Evolutionary conservation across 768 basidiomycete species (phyloP).

Genomic region (Kwoniella dejecticola): DNA sequence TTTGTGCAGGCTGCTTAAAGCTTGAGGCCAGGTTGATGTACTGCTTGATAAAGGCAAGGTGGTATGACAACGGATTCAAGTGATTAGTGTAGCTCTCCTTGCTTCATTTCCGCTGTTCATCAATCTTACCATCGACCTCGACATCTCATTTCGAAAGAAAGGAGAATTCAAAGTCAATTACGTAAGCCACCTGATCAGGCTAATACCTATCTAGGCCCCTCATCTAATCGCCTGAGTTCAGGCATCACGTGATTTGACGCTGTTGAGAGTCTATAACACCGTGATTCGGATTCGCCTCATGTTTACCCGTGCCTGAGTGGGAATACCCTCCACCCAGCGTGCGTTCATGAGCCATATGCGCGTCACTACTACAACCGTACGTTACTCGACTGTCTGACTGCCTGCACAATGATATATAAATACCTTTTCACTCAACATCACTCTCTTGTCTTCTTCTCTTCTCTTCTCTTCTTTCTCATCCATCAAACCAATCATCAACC

Average conservation of each 20-base stretch:
- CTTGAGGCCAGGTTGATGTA: too few relatives aligned
- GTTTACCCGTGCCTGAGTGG: too few relatives aligned
- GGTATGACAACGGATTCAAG: not conserved
- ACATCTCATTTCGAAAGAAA: too few relatives aligned
- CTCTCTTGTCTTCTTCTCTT: not conserved
- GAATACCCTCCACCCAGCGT: too few relatives aligned
- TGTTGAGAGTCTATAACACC: constrained; percentile 9
- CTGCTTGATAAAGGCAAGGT: too few relatives aligned
- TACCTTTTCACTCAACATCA: not conserved
- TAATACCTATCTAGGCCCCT: too few relatives aligned
- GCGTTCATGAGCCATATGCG: too few relatives aligned
- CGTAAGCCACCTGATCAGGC: not conserved
- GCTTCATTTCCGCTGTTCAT: not conserved
- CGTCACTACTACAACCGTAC: not conserved
- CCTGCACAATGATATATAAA: too few relatives aligned
- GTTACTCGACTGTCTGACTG: not conserved
- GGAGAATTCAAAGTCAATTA: not conserved
- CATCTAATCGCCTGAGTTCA: too few relatives aligned
- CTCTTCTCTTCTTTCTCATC: constrained; percentile 8
- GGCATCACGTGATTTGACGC: constrained; percentile 9
- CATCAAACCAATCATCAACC: constrained; percentile 2
- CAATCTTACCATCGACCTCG: not conserved
- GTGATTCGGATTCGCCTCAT: not conserved
- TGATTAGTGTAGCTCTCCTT: not conserved
- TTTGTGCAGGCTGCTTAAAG: too few relatives aligned